These are phyloP conservation scores for Syncephalastrum sp. DNA, from an alignment of 371 early-diverging fungal species.

Conservation along the genomic window DNA sequence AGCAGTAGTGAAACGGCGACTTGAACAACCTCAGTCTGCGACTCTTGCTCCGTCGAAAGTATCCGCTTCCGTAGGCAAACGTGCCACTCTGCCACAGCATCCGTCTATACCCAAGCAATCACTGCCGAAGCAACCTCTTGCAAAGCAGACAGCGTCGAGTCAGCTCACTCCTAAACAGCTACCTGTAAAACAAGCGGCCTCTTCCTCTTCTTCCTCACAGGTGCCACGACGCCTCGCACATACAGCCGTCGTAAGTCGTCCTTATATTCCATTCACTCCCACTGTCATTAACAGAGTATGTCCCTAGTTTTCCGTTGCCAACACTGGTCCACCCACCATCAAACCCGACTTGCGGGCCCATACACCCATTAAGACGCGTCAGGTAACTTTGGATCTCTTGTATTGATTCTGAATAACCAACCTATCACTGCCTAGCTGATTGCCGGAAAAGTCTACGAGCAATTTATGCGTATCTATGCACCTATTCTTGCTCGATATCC, in stretches of 20 bases:
- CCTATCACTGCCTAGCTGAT: conserved; percentile 15
- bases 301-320: neutral
- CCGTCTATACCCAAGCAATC: no score
- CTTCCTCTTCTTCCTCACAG: conserved; percentile 5
- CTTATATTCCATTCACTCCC: neutral
- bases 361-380: conserved; percentile 37
- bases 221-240: neutral
- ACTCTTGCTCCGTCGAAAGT: no score
- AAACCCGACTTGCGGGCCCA: conserved; percentile 26
- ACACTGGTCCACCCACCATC: conserved; percentile 33
- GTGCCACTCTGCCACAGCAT: neutral
- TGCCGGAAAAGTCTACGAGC: conserved; percentile 36
- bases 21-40: no score
- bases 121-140: no score
- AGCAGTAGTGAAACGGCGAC: no score
- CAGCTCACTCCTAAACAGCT: no score
- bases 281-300: neutral
- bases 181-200: neutral
- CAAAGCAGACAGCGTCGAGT: neutral
- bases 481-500: conserved; percentile 12
- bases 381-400: conserved; percentile 14
- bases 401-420: neutral
- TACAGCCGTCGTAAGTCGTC: neutral
- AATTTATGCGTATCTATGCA: conserved; percentile 35
- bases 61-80: neutral